Evolutionary conservation across 179 eudicot species (phyloP).

Genomic region (Drosera spatulata): DNA sequence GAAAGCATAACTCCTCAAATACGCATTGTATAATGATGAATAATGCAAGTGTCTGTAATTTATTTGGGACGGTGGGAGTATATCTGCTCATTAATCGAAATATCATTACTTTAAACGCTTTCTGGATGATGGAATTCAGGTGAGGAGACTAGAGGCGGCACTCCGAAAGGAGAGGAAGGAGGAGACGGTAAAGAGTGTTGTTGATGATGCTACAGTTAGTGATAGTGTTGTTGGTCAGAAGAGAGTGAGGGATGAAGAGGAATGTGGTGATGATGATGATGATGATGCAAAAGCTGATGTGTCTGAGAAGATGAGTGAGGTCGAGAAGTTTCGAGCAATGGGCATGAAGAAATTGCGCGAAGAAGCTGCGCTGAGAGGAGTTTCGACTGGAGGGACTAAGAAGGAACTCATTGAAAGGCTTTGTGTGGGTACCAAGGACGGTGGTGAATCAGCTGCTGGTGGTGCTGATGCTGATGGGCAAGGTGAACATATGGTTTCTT

Average conservation of each 20-base stretch:
- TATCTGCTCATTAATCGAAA: too few species aligned
- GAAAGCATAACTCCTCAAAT: too few species aligned
- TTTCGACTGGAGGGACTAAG: slow-evolving; percentile 41
- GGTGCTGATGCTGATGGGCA: background rate
- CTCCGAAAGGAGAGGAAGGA: slow-evolving; percentile 23
- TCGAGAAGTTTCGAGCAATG: slow-evolving; percentile 34
- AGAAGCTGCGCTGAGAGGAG: slow-evolving; percentile 31
- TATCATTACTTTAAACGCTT: too few species aligned
- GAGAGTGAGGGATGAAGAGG: slow-evolving; percentile 29
- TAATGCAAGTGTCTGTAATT: too few species aligned
- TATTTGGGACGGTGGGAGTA: too few species aligned
- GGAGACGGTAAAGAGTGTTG: slow-evolving; percentile 3
- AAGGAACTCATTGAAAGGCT: slow-evolving; percentile 47
- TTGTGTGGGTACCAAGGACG: slow-evolving; percentile 15
- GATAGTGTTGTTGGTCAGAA: slow-evolving; percentile 17
- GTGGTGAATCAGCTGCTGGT: slow-evolving; percentile 1
- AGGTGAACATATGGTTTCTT: background rate
- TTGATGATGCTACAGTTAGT: background rate
- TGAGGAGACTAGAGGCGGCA: slow-evolving; percentile 43
- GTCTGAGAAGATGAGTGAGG: slow-evolving; percentile 20
- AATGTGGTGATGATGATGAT: background rate
- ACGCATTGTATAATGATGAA: too few species aligned
- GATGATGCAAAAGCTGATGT: slow-evolving; percentile 18
- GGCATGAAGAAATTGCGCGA: slow-evolving; percentile 34
- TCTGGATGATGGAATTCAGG: slow-evolving; percentile 21